Percentiles rank a stretch among this genome's conserved stretches.
These are phyloP conservation scores for Gynostemma pentaphyllum DNA, from an alignment of 306 rosid genomes.

Conservation along the genomic window DNA sequence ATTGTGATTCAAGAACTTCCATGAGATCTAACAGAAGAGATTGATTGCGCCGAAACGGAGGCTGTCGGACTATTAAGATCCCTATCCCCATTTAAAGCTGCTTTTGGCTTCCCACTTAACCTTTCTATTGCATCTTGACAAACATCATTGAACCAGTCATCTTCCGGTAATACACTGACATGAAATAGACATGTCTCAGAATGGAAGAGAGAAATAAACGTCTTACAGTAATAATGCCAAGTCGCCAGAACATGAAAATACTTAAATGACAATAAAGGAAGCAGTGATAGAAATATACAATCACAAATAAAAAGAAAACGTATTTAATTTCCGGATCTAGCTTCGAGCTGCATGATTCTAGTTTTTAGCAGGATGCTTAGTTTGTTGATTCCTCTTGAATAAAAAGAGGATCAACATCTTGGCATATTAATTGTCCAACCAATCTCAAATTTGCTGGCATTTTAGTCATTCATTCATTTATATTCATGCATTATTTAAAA, in stretches of 20 bases:
- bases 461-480: background rate
- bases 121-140: conserved; percentile 85
- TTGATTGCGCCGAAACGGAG: conserved; percentile 88
- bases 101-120: conserved; percentile 81
- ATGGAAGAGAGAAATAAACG: too few relatives aligned
- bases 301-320: too few relatives aligned
- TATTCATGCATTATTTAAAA: background rate
- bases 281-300: background rate
- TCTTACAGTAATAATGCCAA: too few relatives aligned
- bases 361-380: background rate
- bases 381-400: background rate
- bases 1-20: conserved; percentile 48
- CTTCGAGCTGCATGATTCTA: background rate
- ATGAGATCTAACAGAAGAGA: conserved; percentile 88
- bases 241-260: background rate
- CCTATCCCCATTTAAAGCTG: conserved; percentile 65
- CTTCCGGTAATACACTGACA: conserved; percentile 75
- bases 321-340: background rate
- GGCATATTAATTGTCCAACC: background rate
- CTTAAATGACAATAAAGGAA: background rate
- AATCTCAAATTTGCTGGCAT: background rate
- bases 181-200: background rate
- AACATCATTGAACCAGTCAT: conserved; percentile 83
- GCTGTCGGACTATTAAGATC: conserved; percentile 93
- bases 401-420: background rate